A percentile compares a stretch with the other conserved stretches of the same genome.
Evolutionary conservation across 345 rosid genomes (phyloP).

Genomic region (Populus pruinosa): DNA sequence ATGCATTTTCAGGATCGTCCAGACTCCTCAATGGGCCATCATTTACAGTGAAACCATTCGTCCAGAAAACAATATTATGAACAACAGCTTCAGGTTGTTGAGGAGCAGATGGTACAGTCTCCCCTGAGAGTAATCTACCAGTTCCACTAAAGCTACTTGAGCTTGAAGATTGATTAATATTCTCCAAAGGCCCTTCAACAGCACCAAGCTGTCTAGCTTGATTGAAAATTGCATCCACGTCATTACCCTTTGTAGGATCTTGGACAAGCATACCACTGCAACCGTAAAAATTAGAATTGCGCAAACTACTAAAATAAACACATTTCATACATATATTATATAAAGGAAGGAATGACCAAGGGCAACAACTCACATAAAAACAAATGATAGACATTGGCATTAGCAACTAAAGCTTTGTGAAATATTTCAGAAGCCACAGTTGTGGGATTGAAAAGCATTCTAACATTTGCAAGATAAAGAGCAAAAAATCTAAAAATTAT

Average conservation of each 20-base stretch:
- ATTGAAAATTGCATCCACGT: slow-evolving; percentile 87
- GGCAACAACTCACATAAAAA: neutral
- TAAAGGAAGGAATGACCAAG: neutral
- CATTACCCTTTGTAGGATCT: slow-evolving; percentile 72
- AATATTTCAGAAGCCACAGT: neutral
- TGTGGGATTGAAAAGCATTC: neutral
- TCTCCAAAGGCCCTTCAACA: slow-evolving; percentile 74
- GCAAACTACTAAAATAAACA: neutral
- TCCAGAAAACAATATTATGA: slow-evolving; percentile 86
- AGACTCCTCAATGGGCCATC: slow-evolving; percentile 86
- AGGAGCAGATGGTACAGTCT: slow-evolving; percentile 65
- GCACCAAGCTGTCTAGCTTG: slow-evolving; percentile 91
- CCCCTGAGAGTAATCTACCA: slow-evolving; percentile 81
- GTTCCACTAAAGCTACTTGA: slow-evolving; percentile 82
- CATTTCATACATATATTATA: neutral
- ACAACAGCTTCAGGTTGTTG: slow-evolving; percentile 70
- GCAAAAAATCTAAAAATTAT: neutral
- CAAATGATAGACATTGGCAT: neutral
- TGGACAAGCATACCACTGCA: slow-evolving; percentile 97
- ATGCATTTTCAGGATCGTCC: slow-evolving; percentile 89
- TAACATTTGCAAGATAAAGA: no score
- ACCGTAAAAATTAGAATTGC: neutral
- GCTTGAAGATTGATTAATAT: slow-evolving; percentile 60
- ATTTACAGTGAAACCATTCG: slow-evolving; percentile 82
- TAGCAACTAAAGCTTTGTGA: neutral